Evolutionary conservation across 495 filamentous ascomycete species (phyloP).

Genomic region (Hamigera avellanea): DNA sequence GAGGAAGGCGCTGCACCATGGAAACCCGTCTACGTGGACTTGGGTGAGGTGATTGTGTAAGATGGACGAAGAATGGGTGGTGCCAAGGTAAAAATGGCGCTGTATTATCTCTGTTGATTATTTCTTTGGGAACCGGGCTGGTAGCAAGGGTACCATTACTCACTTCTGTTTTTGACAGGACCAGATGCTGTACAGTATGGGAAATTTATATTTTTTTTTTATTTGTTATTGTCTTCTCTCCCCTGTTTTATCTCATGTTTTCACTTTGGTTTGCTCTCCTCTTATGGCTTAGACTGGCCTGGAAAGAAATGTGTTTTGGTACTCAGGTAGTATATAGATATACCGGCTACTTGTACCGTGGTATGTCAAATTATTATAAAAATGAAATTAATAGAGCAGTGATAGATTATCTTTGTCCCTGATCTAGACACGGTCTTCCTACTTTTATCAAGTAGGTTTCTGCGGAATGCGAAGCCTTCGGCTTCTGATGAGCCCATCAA

Average conservation of each 20-base stretch:
- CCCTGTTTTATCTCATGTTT: conserved; percentile 3
- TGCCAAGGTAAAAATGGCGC: conserved; percentile 5
- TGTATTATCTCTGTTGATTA: conserved; percentile 17
- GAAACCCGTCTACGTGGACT: conserved; percentile 78
- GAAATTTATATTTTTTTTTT: conserved; percentile 23
- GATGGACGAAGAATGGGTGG: conserved; percentile 4
- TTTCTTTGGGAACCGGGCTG: conserved; percentile 18
- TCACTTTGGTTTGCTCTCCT: conserved; percentile 9
- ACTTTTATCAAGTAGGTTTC: too few species aligned
- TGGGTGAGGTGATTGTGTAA: conserved; percentile 79
- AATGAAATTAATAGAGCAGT: background rate
- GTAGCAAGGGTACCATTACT: conserved; percentile 11
- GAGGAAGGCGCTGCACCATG: conserved; percentile 50
- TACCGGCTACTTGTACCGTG: too few species aligned
- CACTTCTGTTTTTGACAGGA: conserved; percentile 17
- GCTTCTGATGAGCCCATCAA: too few species aligned
- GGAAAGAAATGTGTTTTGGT: background rate
- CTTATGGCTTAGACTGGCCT: conserved; percentile 6
- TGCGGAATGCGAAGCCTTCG: too few species aligned
- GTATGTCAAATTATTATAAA: conserved; percentile 1
- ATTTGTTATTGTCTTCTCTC: conserved; percentile 17
- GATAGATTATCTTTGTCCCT: too few species aligned
- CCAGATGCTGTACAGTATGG: conserved; percentile 35
- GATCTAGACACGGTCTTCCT: too few species aligned
- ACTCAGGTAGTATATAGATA: too few species aligned